Evolutionary conservation across 192 early-diverging fungal genomes (phyloP).

Genomic region (Funneliformis mosseae): DNA sequence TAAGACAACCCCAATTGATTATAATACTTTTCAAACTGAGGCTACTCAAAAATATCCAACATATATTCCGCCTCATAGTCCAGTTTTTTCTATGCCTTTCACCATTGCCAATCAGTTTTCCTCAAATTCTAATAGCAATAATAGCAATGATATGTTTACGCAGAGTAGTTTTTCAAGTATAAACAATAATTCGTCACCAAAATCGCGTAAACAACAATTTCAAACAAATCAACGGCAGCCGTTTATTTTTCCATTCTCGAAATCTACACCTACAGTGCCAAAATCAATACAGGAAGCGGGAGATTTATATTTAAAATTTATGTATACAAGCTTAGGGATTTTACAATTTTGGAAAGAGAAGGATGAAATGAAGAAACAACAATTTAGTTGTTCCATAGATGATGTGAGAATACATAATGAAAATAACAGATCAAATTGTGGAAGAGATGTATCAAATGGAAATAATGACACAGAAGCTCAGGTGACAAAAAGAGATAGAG

Average conservation of each 20-base stretch:
- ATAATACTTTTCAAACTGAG: constrained; percentile 58
- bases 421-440: neutral
- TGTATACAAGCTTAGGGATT: constrained; percentile 50
- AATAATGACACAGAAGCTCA: constrained; percentile 16
- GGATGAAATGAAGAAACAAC: constrained; percentile 43
- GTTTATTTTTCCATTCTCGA: constrained; percentile 52
- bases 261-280: constrained; percentile 45
- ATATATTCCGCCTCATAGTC: constrained; percentile 48
- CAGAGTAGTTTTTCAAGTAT: constrained; percentile 24
- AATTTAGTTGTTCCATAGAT: constrained; percentile 31
- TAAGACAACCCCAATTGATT: constrained; percentile 68
- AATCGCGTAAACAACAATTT: constrained; percentile 34
- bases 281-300: constrained; percentile 53
- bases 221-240: constrained; percentile 43
- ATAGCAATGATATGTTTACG: constrained; percentile 23
- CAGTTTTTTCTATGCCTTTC: constrained; percentile 30
- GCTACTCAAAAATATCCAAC: constrained; percentile 63
- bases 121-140: neutral
- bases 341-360: constrained; percentile 53
- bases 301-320: constrained; percentile 50
- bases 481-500: constrained; percentile 39
- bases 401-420: constrained; percentile 34
- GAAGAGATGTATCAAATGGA: neutral
- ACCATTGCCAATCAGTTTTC: constrained; percentile 10
- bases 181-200: constrained; percentile 3